A percentile compares a stretch with the other conserved stretches of the same genome.
Evolutionary conservation across 2,329 filamentous ascomycete genomes (phyloP).

Genomic region (Botryotinia narcissicola): DNA sequence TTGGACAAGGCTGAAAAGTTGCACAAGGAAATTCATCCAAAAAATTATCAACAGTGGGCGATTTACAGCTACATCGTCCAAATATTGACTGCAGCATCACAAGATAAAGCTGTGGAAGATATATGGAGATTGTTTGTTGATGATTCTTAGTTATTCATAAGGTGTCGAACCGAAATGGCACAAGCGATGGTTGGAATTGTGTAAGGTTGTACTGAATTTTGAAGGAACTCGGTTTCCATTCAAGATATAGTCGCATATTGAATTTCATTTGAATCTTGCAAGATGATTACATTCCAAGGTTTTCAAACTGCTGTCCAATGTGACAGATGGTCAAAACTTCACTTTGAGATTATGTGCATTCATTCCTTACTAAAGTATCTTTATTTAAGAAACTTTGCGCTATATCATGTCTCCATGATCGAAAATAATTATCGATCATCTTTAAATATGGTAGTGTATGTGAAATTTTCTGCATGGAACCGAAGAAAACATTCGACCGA

Average conservation of each 20-base stretch:
- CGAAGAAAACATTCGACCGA: too few relatives aligned
- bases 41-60: fast-evolving
- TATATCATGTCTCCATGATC: too few relatives aligned
- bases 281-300: fast-evolving
- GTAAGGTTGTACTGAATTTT: not conserved
- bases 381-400: too few relatives aligned
- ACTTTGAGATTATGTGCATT: too few relatives aligned
- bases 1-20: not conserved
- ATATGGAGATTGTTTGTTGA: not conserved
- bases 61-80: not conserved
- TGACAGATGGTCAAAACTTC: too few relatives aligned
- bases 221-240: not conserved
- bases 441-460: too few relatives aligned
- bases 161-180: not conserved
- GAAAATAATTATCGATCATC: too few relatives aligned
- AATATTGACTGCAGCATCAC: not conserved
- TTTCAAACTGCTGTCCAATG: fast-evolving
- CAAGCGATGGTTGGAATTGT: not conserved
- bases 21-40: too few relatives aligned
- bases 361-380: too few relatives aligned
- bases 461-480: too few relatives aligned
- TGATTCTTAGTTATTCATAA: too few relatives aligned
- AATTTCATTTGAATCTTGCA: fast-evolving
- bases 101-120: not conserved
- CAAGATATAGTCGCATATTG: fast-evolving